Conservation (phyloP, 1,139 yeast species). For the Dujonia santamariae region DNA sequence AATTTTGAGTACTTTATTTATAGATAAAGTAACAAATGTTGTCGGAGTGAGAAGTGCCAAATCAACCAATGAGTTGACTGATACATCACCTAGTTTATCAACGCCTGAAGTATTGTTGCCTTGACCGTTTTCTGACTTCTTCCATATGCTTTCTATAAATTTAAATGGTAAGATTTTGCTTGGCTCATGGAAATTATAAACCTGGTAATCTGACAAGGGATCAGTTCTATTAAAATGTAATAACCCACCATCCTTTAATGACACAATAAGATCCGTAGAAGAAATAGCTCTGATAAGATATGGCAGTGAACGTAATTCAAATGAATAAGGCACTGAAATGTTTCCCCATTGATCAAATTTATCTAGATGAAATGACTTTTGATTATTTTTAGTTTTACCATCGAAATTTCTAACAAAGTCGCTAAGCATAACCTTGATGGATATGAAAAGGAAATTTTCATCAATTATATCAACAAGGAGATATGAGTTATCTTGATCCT, state of each 20-base stretch:
- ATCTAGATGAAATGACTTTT: constrained; percentile 20
- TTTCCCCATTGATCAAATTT: constrained; percentile 54
- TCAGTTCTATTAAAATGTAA: constrained; percentile 45
- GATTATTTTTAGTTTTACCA: constrained; percentile 10
- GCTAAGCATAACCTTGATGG: constrained; percentile 26
- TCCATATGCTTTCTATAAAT: constrained; percentile 27
- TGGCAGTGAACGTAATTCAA: constrained; percentile 63
- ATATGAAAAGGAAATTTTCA: constrained; percentile 29
- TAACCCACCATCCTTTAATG: constrained; percentile 71
- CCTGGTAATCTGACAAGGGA: constrained; percentile 41
- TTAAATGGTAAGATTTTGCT: constrained; percentile 40
- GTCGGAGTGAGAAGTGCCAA: constrained; percentile 14
- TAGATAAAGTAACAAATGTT: constrained; percentile 30
- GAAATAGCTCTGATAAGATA: constrained; percentile 49
- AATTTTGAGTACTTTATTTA: constrained; percentile 48
- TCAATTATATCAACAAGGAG: constrained; percentile 28
- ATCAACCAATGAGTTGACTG: constrained; percentile 34
- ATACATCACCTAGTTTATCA: constrained; percentile 24
- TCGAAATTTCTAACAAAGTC: constrained; percentile 23
- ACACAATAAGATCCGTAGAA: constrained; percentile 43
- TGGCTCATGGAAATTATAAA: constrained; percentile 51
- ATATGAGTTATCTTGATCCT: constrained; percentile 12
- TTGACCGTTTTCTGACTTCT: constrained; percentile 10
- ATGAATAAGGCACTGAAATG: constrained; percentile 69
- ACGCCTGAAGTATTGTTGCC: constrained; percentile 10